A percentile compares a stretch with the other conserved stretches of the same genome.
phyloP scores from a whole-genome alignment of 306 rosid species.

The Gleditsia sinensis region DNA sequence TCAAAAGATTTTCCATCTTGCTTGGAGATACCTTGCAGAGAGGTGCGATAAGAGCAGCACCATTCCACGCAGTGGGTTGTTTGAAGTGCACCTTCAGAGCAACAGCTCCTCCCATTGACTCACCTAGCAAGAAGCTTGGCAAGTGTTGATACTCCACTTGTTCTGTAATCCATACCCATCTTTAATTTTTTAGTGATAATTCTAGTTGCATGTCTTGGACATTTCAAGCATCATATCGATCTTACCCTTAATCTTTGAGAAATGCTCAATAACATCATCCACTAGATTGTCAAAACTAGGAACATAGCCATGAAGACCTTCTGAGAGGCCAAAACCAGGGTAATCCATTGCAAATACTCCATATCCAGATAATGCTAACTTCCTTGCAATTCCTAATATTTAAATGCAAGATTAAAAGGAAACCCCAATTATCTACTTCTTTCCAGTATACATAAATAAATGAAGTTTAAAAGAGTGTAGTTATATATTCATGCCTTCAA shows the following conservation, averaged over 20 bases:
- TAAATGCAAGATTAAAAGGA: constrained; percentile 11
- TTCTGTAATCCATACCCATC: constrained; percentile 48
- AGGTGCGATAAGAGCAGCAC: constrained; percentile 91
- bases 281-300: constrained; percentile 77
- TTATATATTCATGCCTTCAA: constrained; percentile 44
- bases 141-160: constrained; percentile 53
- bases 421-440: background rate
- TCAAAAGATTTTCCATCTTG: background rate
- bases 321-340: constrained; percentile 97
- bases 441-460: constrained; percentile 1
- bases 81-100: constrained; percentile 86
- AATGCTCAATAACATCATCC: constrained; percentile 82
- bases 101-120: constrained; percentile 95
- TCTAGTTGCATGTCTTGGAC: background rate
- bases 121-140: constrained; percentile 92
- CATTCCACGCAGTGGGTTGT: constrained; percentile 82
- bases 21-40: constrained; percentile 80
- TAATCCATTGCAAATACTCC: constrained; percentile 94
- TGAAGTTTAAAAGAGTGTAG: background rate
- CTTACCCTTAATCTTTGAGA: constrained; percentile 73
- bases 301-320: constrained; percentile 88
- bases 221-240: constrained; percentile 6
- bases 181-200: background rate
- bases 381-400: constrained; percentile 81
- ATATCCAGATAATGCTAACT: constrained; percentile 78